phyloP scores from a whole-genome alignment of 2,329 filamentous ascomycete species.

The Paraphaeosphaeria sporulosa region DNA sequence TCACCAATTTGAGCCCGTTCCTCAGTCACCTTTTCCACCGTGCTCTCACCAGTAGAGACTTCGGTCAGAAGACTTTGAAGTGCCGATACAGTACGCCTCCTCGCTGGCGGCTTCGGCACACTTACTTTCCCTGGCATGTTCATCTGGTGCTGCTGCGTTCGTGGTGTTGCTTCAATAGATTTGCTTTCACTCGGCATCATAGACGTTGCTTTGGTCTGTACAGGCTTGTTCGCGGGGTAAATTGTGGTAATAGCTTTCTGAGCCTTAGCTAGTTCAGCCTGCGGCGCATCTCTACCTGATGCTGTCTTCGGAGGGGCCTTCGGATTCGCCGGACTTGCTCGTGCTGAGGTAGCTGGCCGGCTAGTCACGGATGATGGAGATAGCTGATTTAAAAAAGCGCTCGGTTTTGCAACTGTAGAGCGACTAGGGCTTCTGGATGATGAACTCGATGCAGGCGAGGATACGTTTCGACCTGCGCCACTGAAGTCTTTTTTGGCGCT shows the following conservation, averaged over 20 bases:
- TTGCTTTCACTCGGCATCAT: neutral
- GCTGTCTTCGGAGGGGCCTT: neutral
- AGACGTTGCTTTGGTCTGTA: neutral
- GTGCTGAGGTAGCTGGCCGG: neutral
- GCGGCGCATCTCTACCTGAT: neutral
- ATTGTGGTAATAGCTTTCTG: neutral
- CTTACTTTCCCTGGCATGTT: neutral
- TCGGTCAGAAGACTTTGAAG: neutral
- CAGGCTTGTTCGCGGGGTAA: neutral
- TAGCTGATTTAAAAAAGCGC: neutral
- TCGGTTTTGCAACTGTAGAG: neutral
- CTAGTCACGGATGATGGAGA: neutral
- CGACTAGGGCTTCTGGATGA: neutral
- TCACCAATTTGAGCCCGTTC: neutral
- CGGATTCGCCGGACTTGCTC: neutral
- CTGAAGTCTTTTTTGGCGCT: neutral
- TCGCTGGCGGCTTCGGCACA: neutral
- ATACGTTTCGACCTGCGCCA: neutral
- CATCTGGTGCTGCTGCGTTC: neutral
- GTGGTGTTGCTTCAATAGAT: neutral
- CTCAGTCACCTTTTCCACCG: neutral
- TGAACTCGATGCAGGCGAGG: neutral
- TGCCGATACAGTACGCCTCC: neutral
- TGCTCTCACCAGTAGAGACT: neutral
- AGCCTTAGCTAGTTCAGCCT: neutral